These are phyloP conservation scores for Podaxis sp. DNA, from an alignment of 768 basidiomycete genomes.

Conservation along the genomic window DNA sequence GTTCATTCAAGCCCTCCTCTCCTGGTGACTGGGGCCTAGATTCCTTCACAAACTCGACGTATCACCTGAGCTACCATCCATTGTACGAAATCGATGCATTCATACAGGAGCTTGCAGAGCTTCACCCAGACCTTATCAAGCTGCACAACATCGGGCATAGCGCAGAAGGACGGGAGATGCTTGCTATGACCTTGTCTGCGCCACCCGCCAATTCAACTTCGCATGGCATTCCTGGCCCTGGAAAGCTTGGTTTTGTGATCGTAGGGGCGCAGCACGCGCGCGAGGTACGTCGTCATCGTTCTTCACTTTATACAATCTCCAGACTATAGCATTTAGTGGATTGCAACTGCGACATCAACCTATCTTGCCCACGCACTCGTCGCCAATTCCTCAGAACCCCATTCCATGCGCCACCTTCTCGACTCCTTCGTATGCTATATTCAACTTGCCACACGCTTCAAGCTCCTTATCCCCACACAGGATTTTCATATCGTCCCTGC, in stretches of 20 bases:
- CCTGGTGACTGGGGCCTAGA: slow-evolving; percentile 32
- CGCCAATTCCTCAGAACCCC: slow-evolving; percentile 43
- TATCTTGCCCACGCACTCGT: slow-evolving; percentile 75
- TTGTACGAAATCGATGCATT: slow-evolving; percentile 54
- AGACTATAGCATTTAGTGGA: slow-evolving; percentile 55
- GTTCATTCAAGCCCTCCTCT: background rate
- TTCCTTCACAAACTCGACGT: slow-evolving; percentile 37
- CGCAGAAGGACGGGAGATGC: slow-evolving; percentile 59
- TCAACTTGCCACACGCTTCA: slow-evolving; percentile 1
- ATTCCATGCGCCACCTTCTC: slow-evolving; percentile 50
- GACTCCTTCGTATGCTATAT: slow-evolving; percentile 45
- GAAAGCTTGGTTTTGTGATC: slow-evolving; percentile 62
- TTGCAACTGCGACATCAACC: slow-evolving; percentile 70
- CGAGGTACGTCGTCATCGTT: slow-evolving; percentile 47
- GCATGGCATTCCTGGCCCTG: slow-evolving; percentile 1
- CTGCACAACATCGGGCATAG: slow-evolving; percentile 56
- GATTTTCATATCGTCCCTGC: slow-evolving; percentile 69
- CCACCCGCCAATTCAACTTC: slow-evolving; percentile 13
- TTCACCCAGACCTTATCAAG: slow-evolving; percentile 46
- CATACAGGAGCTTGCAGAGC: slow-evolving; percentile 42
- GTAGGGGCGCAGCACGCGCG: slow-evolving; percentile 75
- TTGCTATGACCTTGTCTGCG: slow-evolving; percentile 49
- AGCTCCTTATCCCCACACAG: slow-evolving; percentile 26
- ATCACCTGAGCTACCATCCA: slow-evolving; percentile 53
- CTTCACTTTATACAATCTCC: background rate